Conservation (phyloP, 495 filamentous ascomycete genomes). For the Neohortaea acidophila region DNA sequence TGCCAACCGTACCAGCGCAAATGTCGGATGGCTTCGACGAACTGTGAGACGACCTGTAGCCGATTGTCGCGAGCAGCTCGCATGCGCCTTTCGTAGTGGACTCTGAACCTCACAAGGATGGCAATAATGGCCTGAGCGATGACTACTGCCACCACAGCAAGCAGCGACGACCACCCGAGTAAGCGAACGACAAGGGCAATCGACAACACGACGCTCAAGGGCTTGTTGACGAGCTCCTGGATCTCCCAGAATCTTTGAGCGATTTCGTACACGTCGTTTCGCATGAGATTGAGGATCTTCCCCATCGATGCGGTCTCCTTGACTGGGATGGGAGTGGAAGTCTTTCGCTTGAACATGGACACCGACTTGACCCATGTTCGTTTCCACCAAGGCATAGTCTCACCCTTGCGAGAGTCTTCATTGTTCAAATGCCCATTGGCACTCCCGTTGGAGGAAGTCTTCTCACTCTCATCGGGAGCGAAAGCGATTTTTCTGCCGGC, state of each 20-base stretch:
- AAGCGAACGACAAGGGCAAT: conserved; percentile 55
- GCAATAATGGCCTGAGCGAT: conserved; percentile 49
- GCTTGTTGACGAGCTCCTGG: conserved; percentile 46
- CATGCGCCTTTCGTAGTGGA: conserved; percentile 48
- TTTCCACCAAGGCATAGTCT: background rate
- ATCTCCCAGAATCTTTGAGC: conserved; percentile 74
- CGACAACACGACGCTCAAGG: conserved; percentile 52
- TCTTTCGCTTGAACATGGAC: conserved; percentile 16
- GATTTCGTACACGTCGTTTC: conserved; percentile 64
- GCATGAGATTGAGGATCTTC: conserved; percentile 70
- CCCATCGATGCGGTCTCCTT: conserved; percentile 59
- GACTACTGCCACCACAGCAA: conserved; percentile 51
- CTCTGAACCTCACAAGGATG: conserved; percentile 42
- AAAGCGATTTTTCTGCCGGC: conserved; percentile 50
- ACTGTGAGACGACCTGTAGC: conserved; percentile 60
- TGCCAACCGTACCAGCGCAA: conserved; percentile 83
- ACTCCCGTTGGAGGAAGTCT: conserved; percentile 21
- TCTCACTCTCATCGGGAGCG: conserved; percentile 7
- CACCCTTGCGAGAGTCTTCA: conserved; percentile 4
- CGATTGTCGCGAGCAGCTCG: conserved; percentile 53
- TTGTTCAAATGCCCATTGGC: conserved; percentile 7
- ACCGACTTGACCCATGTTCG: background rate
- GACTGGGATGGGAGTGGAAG: conserved; percentile 7
- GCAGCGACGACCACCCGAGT: conserved; percentile 62
- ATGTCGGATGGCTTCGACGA: conserved; percentile 71